Evolutionary conservation across 1,284 basidiomycete genomes (phyloP).

Genomic region (Hemileia vastatrix): DNA sequence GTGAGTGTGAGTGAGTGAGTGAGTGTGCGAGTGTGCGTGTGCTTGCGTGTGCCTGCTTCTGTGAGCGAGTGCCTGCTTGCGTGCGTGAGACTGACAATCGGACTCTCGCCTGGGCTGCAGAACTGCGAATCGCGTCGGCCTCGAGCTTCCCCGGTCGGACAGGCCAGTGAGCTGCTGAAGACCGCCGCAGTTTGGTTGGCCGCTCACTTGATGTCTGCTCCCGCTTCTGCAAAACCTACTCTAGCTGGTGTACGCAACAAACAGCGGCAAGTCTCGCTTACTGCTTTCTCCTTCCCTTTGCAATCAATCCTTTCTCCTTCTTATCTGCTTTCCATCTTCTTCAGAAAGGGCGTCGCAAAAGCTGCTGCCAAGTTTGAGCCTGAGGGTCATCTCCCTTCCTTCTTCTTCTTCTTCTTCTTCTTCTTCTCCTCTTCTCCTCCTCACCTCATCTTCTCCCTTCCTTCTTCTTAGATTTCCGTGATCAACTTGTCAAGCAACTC

Average conservation of each 20-base stretch:
- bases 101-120: no score
- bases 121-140: no score
- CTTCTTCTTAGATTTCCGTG: conserved; percentile 66
- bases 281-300: not conserved
- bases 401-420: not conserved
- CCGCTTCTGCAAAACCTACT: conserved; percentile 43
- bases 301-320: not conserved
- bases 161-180: no score
- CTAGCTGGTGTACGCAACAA: conserved; percentile 49
- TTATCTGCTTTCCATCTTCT: not conserved
- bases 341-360: conserved; percentile 46
- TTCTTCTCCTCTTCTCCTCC: not conserved
- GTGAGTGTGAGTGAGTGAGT: no score
- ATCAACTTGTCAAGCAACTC: conserved; percentile 85
- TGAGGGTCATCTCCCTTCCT: conserved; percentile 40
- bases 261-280: conserved; percentile 38
- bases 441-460: not conserved
- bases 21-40: no score
- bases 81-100: no score
- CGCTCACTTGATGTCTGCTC: conserved; percentile 23
- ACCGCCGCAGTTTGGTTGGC: no score
- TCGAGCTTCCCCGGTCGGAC: no score
- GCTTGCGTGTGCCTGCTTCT: no score
- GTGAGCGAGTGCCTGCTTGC: no score
- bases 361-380: conserved; percentile 52